These are phyloP conservation scores for Phlyctochytrium arcticum DNA, from an alignment of 192 early-diverging fungal genomes.

Conservation along the genomic window DNA sequence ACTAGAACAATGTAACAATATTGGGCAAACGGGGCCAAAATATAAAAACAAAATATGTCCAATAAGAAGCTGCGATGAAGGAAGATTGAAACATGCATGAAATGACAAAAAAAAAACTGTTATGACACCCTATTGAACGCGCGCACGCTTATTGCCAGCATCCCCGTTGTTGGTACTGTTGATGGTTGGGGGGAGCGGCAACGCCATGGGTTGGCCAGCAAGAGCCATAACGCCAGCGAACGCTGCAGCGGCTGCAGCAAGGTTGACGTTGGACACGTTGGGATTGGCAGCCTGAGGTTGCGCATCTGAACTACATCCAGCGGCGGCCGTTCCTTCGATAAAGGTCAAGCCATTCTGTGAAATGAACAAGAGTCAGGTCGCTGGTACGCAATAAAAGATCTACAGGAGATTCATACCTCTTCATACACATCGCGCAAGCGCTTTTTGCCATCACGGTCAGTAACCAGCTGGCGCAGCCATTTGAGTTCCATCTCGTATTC, in stretches of 20 bases:
- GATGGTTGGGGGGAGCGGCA: background rate
- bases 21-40: too few relatives aligned
- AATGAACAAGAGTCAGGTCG: background rate
- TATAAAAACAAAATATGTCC: too few relatives aligned
- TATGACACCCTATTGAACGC: too few relatives aligned
- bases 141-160: too few relatives aligned
- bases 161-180: background rate
- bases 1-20: too few relatives aligned
- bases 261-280: background rate
- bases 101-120: too few relatives aligned
- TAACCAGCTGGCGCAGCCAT: conserved; percentile 82
- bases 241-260: conserved; percentile 9
- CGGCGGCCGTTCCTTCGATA: background rate
- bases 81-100: too few relatives aligned
- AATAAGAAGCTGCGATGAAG: too few relatives aligned
- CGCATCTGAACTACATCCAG: conserved; percentile 8
- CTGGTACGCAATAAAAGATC: background rate
- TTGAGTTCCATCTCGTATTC: conserved; percentile 89
- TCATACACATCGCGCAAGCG: conserved; percentile 19
- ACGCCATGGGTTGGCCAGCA: background rate
- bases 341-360: background rate
- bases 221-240: conserved; percentile 11
- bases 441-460: conserved; percentile 46
- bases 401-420: background rate
- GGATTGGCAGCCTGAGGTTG: background rate